Evolutionary conservation across 345 rosid species (phyloP).

Genomic region (Camelina hispida): DNA sequence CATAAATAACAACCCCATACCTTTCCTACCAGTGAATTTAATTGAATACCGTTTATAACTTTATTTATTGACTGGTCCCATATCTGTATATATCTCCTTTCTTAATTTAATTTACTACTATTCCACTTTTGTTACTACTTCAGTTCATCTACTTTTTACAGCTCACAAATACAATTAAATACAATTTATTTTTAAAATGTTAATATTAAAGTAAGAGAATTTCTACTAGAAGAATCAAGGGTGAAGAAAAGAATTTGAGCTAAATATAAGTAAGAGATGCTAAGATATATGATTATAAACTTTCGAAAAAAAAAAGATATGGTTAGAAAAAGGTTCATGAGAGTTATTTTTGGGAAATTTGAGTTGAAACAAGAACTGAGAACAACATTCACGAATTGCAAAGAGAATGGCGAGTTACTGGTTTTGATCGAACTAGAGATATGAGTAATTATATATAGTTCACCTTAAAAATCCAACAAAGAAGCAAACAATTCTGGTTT

Average conservation of each 20-base stretch:
- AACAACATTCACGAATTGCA: neutral
- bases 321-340: neutral
- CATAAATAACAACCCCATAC: constrained; percentile 29
- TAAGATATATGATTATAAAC: neutral
- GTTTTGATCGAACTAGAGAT: neutral
- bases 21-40: neutral
- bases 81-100: neutral
- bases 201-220: neutral
- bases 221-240: neutral
- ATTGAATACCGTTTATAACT: neutral
- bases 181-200: neutral
- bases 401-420: neutral
- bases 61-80: neutral
- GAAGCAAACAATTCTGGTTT: constrained; percentile 9
- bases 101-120: neutral
- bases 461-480: neutral
- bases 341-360: neutral
- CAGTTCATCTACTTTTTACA: neutral
- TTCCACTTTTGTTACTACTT: constrained; percentile 12
- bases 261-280: neutral
- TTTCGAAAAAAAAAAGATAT: neutral
- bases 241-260: neutral
- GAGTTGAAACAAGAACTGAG: constrained; percentile 15
- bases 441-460: neutral
- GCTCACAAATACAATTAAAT: too few species aligned